A percentile compares a stretch with the other conserved stretches of the same genome.
These are phyloP conservation scores for Globisporangium megalacanthum DNA, from an alignment of 352 stramenopile genomes.

Conservation along the genomic window DNA sequence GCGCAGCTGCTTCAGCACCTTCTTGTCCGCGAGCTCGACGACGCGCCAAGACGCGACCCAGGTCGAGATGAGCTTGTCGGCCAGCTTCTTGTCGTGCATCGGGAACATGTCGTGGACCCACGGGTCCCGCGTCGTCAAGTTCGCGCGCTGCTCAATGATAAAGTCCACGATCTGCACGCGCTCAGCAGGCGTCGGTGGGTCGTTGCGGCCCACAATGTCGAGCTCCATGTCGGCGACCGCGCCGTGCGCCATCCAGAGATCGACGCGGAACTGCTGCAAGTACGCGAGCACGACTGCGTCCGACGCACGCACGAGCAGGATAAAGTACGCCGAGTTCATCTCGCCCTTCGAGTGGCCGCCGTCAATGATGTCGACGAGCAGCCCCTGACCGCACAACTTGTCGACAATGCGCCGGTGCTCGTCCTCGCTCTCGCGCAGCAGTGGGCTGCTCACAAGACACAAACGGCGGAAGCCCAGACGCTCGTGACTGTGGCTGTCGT, in stretches of 20 bases:
- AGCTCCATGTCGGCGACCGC: constrained; percentile 73
- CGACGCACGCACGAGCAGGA: constrained; percentile 59
- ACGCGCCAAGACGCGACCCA: constrained; percentile 65
- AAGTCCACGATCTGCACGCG: constrained; percentile 82
- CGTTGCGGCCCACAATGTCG: constrained; percentile 51
- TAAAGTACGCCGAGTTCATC: constrained; percentile 78
- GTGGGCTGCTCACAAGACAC: constrained; percentile 43
- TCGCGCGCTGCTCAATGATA: constrained; percentile 73
- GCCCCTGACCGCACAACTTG: constrained; percentile 60
- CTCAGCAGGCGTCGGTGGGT: constrained; percentile 66
- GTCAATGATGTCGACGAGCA: constrained; percentile 82
- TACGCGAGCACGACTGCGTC: constrained; percentile 57
- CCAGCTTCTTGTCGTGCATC: constrained; percentile 71
- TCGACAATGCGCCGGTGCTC: constrained; percentile 78
- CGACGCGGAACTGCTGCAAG: constrained; percentile 58
- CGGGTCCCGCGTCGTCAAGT: constrained; percentile 43
- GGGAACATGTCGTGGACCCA: constrained; percentile 85
- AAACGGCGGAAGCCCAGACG: constrained; percentile 58
- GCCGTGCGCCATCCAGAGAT: constrained; percentile 79
- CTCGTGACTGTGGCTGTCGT: constrained; percentile 28
- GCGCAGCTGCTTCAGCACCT: constrained; percentile 55
- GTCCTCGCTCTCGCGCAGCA: constrained; percentile 65
- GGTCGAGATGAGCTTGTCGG: constrained; percentile 54
- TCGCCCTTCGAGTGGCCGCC: constrained; percentile 73
- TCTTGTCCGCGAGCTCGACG: constrained; percentile 47